Evolutionary conservation across 2,329 filamentous ascomycete species (phyloP), one percentile per base, ranked within the genome.

Genomic region (Talaromyces sp.): DNA sequence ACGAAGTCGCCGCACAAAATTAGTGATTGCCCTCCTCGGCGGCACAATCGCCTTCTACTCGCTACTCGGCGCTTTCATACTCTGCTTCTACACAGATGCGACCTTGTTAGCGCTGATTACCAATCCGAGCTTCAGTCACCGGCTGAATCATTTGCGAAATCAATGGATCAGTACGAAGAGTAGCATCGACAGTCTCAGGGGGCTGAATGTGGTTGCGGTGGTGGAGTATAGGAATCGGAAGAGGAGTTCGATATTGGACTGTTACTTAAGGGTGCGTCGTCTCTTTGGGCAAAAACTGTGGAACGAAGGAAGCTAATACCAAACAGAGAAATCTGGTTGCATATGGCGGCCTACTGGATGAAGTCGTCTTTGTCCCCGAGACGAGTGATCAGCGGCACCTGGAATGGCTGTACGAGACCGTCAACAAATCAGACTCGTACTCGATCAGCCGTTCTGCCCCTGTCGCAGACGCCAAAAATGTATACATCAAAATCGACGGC

Each of bases 401-500:
- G 18, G 68, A 69, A 44, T 80, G 74, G 71, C 69, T 80, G 5
- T 60, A 72, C 14, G 66, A 70, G 1, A 67, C 73, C 8, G 69
- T 78, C 14, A 67, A 68, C 21, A 63, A 66, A 54, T 71, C 70
- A 0, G 61, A 70, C 2, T 67, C 66, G n/a, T 79, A 79, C 66
- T 58, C 65, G 1, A 56, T 59, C 12, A 6, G 28, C 5, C 40
- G 60, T 3, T 61, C 54, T 5, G 59, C 79, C 64, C 54, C 54
- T 6, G 37, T 21, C 1, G 35, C 35, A 35, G 37, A 42, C 6
- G 21, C 12, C 18, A 42, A 57, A 14, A 25, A 31, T 25, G 25
- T 61, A 33, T 79, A 77, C 58, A 71, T 79, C 58, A 78, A 76
- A 66, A 78, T 80, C 44, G 78, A 80, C 62, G 78, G 79, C 2